phyloP scores from a whole-genome alignment of 208 protist genomes.

The Crithidia brevicula region DNA sequence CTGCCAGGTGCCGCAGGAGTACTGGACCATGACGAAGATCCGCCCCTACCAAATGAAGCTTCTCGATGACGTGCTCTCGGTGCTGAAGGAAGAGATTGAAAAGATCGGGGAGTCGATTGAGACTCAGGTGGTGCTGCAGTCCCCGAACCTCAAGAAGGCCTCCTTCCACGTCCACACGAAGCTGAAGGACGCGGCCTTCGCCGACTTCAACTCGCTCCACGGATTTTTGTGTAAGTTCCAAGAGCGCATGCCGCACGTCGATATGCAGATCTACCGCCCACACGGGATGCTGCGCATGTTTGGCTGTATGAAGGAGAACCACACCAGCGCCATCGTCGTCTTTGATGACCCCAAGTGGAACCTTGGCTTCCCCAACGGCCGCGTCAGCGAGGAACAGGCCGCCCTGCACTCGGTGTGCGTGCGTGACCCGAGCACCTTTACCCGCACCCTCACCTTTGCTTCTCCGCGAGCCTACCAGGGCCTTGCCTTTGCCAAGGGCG shows the following conservation, averaged over 20 bases:
- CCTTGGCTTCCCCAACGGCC: slow-evolving; percentile 70
- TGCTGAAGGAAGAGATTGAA: slow-evolving; percentile 67
- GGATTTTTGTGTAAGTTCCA: slow-evolving; percentile 79
- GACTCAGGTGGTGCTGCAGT: slow-evolving; percentile 86
- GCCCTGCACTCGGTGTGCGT: slow-evolving; percentile 81
- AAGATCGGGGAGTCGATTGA: slow-evolving; percentile 79
- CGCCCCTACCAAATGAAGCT: slow-evolving; percentile 77
- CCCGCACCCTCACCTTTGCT: slow-evolving; percentile 65
- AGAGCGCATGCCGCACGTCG: slow-evolving; percentile 71
- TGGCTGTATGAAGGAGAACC: slow-evolving; percentile 90
- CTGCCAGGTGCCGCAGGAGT: slow-evolving; percentile 83
- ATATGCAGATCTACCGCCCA: slow-evolving; percentile 85
- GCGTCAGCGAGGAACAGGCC: slow-evolving; percentile 68
- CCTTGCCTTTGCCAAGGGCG: slow-evolving; percentile 7
- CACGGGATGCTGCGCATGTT: slow-evolving; percentile 91
- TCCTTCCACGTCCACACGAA: slow-evolving; percentile 90
- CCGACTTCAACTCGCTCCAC: slow-evolving; percentile 81
- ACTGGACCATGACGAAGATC: slow-evolving; percentile 82
- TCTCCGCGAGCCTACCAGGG: slow-evolving; percentile 37
- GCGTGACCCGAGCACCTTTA: slow-evolving; percentile 69
- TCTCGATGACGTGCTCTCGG: slow-evolving; percentile 62
- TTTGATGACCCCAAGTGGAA: slow-evolving; percentile 79
- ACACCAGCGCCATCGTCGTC: slow-evolving; percentile 83
- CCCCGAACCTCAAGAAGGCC: slow-evolving; percentile 90
- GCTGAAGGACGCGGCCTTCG: slow-evolving; percentile 84